These are phyloP conservation scores for Apiospora sp. DNA, from an alignment of 2,329 filamentous ascomycete species.

Conservation along the genomic window DNA sequence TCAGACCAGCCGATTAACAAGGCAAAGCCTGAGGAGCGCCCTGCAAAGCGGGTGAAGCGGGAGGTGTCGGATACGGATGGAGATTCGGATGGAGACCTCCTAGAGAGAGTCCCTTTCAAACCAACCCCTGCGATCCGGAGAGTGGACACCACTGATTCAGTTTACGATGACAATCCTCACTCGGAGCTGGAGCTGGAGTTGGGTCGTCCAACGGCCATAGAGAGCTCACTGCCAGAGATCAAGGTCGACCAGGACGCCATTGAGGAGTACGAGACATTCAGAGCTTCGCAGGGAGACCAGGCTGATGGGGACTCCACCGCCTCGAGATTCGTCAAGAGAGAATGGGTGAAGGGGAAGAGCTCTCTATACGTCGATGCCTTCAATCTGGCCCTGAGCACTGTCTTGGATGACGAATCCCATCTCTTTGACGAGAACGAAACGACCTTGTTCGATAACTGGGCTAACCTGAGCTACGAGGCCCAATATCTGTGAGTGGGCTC, in stretches of 20 bases:
- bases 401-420: conserved; percentile 87
- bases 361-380: conserved; percentile 98
- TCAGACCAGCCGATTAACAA: background rate
- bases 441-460: conserved; percentile 81
- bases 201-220: conserved; percentile 67
- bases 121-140: conserved; percentile 24
- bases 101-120: conserved; percentile 1
- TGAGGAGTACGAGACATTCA: conserved; percentile 78
- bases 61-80: conserved; percentile 44
- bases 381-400: conserved; percentile 88
- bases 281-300: conserved; percentile 60
- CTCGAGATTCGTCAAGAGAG: conserved; percentile 55
- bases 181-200: conserved; percentile 39
- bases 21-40: conserved; percentile 38
- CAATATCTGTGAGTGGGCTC: conserved; percentile 80
- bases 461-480: conserved; percentile 76
- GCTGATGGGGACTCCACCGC: conserved; percentile 52
- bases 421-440: conserved; percentile 84
- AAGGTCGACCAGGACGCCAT: conserved; percentile 76
- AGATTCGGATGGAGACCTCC: conserved; percentile 41
- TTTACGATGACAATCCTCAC: conserved; percentile 46
- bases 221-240: conserved; percentile 74
- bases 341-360: conserved; percentile 79
- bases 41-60: conserved; percentile 46
- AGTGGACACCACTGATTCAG: conserved; percentile 38